These are phyloP conservation scores for Nakazawaea molendinolei DNA, from an alignment of 805 yeast genomes.

Conservation along the genomic window DNA sequence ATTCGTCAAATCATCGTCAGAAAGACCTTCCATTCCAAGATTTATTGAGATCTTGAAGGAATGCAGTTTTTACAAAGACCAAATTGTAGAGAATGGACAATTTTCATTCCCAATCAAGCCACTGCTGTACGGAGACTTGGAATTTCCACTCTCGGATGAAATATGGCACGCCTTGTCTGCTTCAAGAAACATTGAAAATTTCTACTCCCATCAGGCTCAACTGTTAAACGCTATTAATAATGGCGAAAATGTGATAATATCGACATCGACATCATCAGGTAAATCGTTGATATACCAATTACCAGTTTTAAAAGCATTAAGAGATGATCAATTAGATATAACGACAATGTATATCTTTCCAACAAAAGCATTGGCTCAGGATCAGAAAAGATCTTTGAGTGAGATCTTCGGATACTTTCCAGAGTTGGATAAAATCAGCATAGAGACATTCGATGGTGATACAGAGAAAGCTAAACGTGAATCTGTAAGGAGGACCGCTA, in stretches of 20 bases:
- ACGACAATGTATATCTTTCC: slow-evolving; percentile 91
- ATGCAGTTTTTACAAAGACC: slow-evolving; percentile 51
- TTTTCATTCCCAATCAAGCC: slow-evolving; percentile 34
- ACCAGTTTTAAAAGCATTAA: slow-evolving; percentile 57
- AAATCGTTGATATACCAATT: slow-evolving; percentile 89
- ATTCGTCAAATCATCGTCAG: slow-evolving; percentile 12
- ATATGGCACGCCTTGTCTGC: slow-evolving; percentile 44
- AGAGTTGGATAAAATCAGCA: slow-evolving; percentile 35
- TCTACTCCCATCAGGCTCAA: slow-evolving; percentile 78
- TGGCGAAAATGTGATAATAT: slow-evolving; percentile 68
- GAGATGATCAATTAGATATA: slow-evolving; percentile 29
- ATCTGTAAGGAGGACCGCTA: slow-evolving; percentile 53
- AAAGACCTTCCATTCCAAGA: slow-evolving; percentile 38
- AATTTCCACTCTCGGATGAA: slow-evolving; percentile 42
- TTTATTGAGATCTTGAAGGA: slow-evolving; percentile 43
- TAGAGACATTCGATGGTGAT: slow-evolving; percentile 92
- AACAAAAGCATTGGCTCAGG: slow-evolving; percentile 96
- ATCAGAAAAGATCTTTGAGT: slow-evolving; percentile 78
- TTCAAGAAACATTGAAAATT: slow-evolving; percentile 38
- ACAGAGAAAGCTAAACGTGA: slow-evolving; percentile 56
- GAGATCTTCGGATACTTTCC: slow-evolving; percentile 49
- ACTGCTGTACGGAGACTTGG: slow-evolving; percentile 38
- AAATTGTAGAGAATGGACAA: slow-evolving; percentile 49
- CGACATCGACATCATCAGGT: slow-evolving; percentile 97
- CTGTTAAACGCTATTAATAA: slow-evolving; percentile 57